Conservation (phyloP, 192 early-diverging fungal species). For the Chytriomyces confervae region DNA sequence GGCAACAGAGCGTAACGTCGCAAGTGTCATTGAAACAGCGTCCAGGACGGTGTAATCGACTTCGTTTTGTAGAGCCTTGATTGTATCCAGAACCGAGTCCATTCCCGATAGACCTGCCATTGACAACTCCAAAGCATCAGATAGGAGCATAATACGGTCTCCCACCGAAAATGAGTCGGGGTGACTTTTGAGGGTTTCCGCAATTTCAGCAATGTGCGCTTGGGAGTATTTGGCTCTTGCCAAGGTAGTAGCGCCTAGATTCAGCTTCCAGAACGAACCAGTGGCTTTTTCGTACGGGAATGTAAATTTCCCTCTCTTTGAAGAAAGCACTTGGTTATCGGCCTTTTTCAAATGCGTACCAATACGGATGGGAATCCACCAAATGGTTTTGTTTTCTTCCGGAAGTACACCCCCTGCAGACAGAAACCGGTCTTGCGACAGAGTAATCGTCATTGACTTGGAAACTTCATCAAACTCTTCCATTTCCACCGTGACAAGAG, state of each 20-base stretch:
- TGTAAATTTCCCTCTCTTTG: conserved; percentile 45
- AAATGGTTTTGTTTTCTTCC: conserved; percentile 77
- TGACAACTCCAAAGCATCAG: conserved; percentile 80
- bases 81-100: conserved; percentile 71
- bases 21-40: conserved; percentile 66
- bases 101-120: conserved; percentile 79
- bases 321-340: conserved; percentile 58
- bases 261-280: conserved; percentile 80
- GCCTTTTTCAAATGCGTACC: conserved; percentile 52
- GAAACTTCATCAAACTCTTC: conserved; percentile 52
- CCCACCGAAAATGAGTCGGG: conserved; percentile 38
- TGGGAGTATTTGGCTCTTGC: conserved; percentile 75
- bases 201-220: conserved; percentile 39
- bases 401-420: conserved; percentile 74
- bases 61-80: conserved; percentile 76
- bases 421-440: conserved; percentile 85
- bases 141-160: conserved; percentile 82
- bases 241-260: conserved; percentile 75
- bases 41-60: conserved; percentile 74
- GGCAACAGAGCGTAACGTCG: conserved; percentile 67
- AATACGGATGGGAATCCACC: conserved; percentile 82
- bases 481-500: conserved; percentile 74
- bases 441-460: conserved; percentile 54
- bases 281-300: conserved; percentile 47
- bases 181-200: conserved; percentile 54